These are phyloP conservation scores for Tetradesmus lagerheimii DNA, from an alignment of 139 green algal genomes.

Conservation along the genomic window DNA sequence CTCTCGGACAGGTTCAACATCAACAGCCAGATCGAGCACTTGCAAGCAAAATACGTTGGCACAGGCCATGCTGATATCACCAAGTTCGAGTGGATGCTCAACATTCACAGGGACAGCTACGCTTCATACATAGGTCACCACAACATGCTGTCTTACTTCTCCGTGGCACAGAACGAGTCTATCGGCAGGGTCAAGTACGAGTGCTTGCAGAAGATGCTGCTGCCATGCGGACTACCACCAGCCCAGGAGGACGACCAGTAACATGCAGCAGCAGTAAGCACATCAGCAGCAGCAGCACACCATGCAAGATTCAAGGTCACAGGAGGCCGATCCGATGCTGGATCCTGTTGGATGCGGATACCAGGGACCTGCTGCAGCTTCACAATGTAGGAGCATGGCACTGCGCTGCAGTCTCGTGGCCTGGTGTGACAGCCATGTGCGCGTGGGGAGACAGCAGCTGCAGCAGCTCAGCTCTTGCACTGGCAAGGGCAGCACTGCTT, in stretches of 20 bases:
- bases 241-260: conserved; percentile 73
- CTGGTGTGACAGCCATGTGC: neutral
- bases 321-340: neutral
- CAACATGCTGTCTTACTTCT: conserved; percentile 91
- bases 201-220: conserved; percentile 94
- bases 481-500: neutral
- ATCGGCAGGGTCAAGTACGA: conserved; percentile 93
- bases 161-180: conserved; percentile 95
- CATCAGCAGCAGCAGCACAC: neutral
- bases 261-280: conserved; percentile 36
- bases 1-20: conserved; percentile 96
- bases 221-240: conserved; percentile 90
- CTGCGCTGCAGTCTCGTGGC: neutral
- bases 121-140: conserved; percentile 95
- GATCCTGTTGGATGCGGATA: neutral
- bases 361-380: too few relatives aligned
- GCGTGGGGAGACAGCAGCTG: neutral
- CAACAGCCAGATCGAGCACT: conserved; percentile 98
- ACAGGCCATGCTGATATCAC: conserved; percentile 91
- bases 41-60: conserved; percentile 97
- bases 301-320: neutral
- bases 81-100: conserved; percentile 97
- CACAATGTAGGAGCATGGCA: neutral
- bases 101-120: conserved; percentile 98
- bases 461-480: neutral